A percentile compares a stretch with the other conserved stretches of the same genome.
phyloP scores from a whole-genome alignment of 192 early-diverging fungal genomes.

The Podila minutissima region DNA sequence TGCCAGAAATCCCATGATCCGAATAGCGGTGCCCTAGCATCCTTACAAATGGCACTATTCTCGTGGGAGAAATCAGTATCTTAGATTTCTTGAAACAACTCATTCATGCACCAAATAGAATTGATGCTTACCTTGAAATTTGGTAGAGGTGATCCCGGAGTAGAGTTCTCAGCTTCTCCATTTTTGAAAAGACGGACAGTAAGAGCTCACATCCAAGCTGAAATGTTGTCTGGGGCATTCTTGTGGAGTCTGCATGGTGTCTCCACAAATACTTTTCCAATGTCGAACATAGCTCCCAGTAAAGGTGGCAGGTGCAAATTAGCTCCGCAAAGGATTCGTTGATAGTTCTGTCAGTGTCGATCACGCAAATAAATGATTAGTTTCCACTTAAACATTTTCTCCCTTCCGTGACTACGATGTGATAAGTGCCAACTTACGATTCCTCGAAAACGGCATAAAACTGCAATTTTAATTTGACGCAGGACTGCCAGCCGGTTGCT shows the following conservation, averaged over 20 bases:
- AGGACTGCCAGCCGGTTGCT: slow-evolving; percentile 24
- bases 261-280: slow-evolving; percentile 20
- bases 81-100: background rate
- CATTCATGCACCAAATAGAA: background rate
- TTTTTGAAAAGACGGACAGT: slow-evolving; percentile 33
- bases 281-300: slow-evolving; percentile 33
- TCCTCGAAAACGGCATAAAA: slow-evolving; percentile 37
- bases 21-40: slow-evolving; percentile 24
- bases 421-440: slow-evolving; percentile 1
- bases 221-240: slow-evolving; percentile 19
- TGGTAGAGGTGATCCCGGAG: slow-evolving; percentile 28
- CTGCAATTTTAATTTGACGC: slow-evolving; percentile 42
- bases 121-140: slow-evolving; percentile 20
- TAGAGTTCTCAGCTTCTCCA: slow-evolving; percentile 2
- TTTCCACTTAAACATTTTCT: background rate
- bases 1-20: slow-evolving; percentile 44
- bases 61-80: background rate
- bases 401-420: no score
- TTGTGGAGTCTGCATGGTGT: slow-evolving; percentile 17
- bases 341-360: slow-evolving; percentile 4
- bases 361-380: background rate
- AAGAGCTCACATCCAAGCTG: slow-evolving; percentile 32
- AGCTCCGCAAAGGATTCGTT: slow-evolving; percentile 29
- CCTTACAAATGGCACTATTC: slow-evolving; percentile 2
- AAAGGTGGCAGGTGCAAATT: slow-evolving; percentile 16